Percentiles rank a stretch among this genome's conserved stretches.
Evolutionary conservation across 2,329 filamentous ascomycete genomes (phyloP).

Genomic region (Cadophora sp.): DNA sequence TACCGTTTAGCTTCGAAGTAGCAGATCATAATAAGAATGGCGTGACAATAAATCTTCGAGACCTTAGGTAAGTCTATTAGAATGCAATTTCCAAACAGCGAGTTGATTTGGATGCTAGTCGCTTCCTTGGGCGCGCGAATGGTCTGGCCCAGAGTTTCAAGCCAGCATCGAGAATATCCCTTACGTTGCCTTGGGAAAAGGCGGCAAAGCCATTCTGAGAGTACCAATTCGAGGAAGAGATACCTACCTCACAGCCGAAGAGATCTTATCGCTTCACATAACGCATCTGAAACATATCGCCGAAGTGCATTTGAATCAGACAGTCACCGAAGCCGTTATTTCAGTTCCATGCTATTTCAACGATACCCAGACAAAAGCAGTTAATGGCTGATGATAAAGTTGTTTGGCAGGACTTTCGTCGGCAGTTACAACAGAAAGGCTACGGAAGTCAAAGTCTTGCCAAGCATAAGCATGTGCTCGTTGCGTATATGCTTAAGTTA

Average conservation of each 20-base stretch:
- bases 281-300: background rate
- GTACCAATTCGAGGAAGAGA: background rate
- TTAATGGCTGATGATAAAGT: background rate
- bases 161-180: background rate
- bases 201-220: background rate
- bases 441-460: too few relatives aligned
- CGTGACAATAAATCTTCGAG: background rate
- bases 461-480: too few relatives aligned
- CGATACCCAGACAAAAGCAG: background rate
- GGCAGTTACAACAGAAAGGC: too few relatives aligned
- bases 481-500: too few relatives aligned
- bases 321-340: background rate
- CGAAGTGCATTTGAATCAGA: background rate
- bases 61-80: background rate
- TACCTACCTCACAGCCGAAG: background rate
- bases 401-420: too few relatives aligned
- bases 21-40: background rate
- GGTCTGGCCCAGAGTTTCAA: background rate
- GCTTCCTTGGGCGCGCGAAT: background rate
- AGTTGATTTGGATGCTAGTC: background rate
- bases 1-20: background rate
- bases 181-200: background rate
- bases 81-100: background rate
- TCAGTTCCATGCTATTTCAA: background rate
- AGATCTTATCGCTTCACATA: background rate